Conservation (phyloP, 768 basidiomycete species). For the Leucocoprinus leucothites region DNA sequence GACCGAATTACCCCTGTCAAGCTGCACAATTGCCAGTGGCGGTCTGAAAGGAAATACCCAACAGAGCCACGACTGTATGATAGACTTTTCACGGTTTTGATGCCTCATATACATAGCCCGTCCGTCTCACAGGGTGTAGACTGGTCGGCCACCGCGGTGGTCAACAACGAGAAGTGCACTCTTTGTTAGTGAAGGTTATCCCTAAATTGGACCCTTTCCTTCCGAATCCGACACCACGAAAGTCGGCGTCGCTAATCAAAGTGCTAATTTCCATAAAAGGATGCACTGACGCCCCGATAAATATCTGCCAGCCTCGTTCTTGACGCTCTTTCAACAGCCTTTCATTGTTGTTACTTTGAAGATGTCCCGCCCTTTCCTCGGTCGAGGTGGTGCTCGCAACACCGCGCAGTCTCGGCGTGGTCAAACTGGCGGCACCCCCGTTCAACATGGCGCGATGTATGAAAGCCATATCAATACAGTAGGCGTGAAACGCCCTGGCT, state of each 20-base stretch:
- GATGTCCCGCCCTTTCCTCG: slow-evolving; percentile 7
- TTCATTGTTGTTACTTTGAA: background rate
- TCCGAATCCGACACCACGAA: background rate
- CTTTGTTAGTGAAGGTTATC: no score
- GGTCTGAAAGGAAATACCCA: no score
- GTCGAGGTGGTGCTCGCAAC: slow-evolving; percentile 5
- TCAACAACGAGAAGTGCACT: no score
- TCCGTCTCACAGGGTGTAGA: no score
- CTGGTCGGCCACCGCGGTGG: no score
- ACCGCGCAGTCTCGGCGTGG: background rate
- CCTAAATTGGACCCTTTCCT: background rate
- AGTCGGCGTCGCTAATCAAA: no score
- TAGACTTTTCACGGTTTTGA: background rate
- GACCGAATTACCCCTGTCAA: background rate
- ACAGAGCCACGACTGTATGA: background rate
- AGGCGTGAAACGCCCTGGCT: slow-evolving; percentile 61
- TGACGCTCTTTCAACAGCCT: background rate
- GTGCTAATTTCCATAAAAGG: no score
- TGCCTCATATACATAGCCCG: background rate
- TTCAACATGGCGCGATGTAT: background rate
- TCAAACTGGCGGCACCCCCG: background rate
- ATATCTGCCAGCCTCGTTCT: no score
- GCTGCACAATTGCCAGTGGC: background rate
- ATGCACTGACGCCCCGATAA: no score
- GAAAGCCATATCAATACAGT: slow-evolving; percentile 39